Conservation (phyloP, 768 basidiomycete genomes). For the Holtermanniella nyarrowii region DNA sequence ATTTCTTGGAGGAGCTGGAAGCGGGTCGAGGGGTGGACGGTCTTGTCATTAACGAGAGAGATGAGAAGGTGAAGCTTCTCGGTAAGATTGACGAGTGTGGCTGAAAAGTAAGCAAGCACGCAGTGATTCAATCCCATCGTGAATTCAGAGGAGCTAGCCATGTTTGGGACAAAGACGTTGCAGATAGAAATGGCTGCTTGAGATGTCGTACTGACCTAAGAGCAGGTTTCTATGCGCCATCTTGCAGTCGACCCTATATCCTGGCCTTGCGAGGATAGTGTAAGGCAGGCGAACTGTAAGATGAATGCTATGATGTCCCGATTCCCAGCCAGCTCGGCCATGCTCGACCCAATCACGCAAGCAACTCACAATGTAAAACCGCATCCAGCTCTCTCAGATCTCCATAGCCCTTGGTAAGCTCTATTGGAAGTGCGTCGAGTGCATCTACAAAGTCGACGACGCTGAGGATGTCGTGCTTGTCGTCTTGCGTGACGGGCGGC, state of each 20-base stretch:
- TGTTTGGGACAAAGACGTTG: too few relatives aligned
- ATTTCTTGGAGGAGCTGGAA: slow-evolving; percentile 83
- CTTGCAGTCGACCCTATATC: too few relatives aligned
- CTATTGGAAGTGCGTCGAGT: slow-evolving; percentile 83
- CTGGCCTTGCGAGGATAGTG: not conserved
- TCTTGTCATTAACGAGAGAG: slow-evolving; percentile 54
- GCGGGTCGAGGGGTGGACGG: slow-evolving; percentile 47
- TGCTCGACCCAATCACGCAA: not conserved
- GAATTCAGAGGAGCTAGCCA: too few relatives aligned
- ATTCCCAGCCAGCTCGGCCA: not conserved
- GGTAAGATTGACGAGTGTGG: slow-evolving; percentile 70
- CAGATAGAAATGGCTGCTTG: too few relatives aligned
- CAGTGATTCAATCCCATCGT: too few relatives aligned
- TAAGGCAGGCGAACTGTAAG: not conserved
- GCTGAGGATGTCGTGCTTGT: slow-evolving; percentile 33
- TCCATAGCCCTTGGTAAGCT: slow-evolving; percentile 85
- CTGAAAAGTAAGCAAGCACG: too few relatives aligned
- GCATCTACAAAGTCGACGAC: slow-evolving; percentile 50
- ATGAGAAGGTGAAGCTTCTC: slow-evolving; percentile 66
- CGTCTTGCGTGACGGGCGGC: slow-evolving; percentile 8
- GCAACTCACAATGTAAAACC: slow-evolving; percentile 52
- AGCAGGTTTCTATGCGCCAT: too few relatives aligned
- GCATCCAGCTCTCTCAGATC: slow-evolving; percentile 98
- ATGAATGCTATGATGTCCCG: not conserved
- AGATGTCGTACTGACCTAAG: too few relatives aligned